A percentile compares a stretch with the other conserved stretches of the same genome.
phyloP scores from a whole-genome alignment of 2,329 filamentous ascomycete species.

The Xylariaceae sp. region DNA sequence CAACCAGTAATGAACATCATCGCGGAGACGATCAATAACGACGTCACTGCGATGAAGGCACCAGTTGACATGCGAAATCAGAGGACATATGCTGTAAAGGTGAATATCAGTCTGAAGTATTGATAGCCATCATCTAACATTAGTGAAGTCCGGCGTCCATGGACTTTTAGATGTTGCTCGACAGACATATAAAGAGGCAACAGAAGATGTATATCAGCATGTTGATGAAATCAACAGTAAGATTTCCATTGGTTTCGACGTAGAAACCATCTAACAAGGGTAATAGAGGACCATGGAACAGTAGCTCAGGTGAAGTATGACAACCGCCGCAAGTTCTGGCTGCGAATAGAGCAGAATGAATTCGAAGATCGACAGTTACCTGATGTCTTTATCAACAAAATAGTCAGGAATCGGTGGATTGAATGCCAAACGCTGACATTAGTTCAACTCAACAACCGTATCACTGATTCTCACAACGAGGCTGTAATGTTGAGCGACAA shows the following conservation, averaged over 20 bases:
- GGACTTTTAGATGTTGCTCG: slow-evolving; percentile 87
- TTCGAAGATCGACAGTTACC: slow-evolving; percentile 68
- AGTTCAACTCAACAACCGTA: slow-evolving; percentile 79
- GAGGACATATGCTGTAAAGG: slow-evolving; percentile 86
- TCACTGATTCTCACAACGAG: slow-evolving; percentile 82
- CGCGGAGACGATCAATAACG: slow-evolving; percentile 74
- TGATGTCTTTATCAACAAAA: slow-evolving; percentile 77
- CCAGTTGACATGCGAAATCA: slow-evolving; percentile 90
- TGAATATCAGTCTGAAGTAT: slow-evolving; percentile 38
- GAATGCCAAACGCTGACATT: slow-evolving; percentile 89
- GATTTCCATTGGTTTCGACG: slow-evolving; percentile 22
- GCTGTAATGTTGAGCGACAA: slow-evolving; percentile 83
- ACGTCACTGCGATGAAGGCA: slow-evolving; percentile 78
- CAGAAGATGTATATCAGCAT: slow-evolving; percentile 76
- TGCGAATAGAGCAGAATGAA: slow-evolving; percentile 69
- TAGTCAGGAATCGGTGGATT: slow-evolving; percentile 73
- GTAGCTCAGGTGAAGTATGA: slow-evolving; percentile 77
- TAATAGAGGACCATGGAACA: slow-evolving; percentile 62
- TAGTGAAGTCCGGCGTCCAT: slow-evolving; percentile 72
- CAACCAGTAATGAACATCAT: slow-evolving; percentile 70
- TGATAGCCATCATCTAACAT: slow-evolving; percentile 30
- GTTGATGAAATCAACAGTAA: slow-evolving; percentile 71
- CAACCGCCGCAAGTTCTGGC: slow-evolving; percentile 77
- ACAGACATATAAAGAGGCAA: slow-evolving; percentile 88
- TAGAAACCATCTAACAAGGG: neutral